Evolutionary conservation across 495 filamentous ascomycete genomes (phyloP), one percentile per base, ranked within the genome.

Genomic region (Rhizodiscina lignyota): DNA sequence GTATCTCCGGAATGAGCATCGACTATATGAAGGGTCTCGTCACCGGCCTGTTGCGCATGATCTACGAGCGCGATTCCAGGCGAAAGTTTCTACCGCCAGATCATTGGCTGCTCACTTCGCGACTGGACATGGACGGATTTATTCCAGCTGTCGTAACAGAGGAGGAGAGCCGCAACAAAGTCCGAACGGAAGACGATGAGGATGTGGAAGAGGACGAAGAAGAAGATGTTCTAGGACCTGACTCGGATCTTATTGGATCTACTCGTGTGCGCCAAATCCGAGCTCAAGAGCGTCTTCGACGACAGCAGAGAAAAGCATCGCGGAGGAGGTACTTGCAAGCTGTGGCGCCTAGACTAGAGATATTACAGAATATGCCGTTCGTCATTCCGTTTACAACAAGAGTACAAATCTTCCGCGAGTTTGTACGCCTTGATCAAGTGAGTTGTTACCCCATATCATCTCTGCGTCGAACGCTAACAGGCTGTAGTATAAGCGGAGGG

Each of bases 291-390:
- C 56, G 62, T 34, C 56, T 77, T 23, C 65, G 67, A 40, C 61
- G 66, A 20, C 61, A 69, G 33, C 77, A 79, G 51, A 68, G 70
- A 38, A 74, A 71, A 47, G 67, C 64, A 16, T 70, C 71, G 11
- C 63, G 75, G 4, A 66, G 73, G 32, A 72, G 77, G 39, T 64
- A 79, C 30, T 58, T 89, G 11, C 78, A 83, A 17, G 62, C 73
- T 17, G 73, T 91, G 22, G 79, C 78, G 1, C 86, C 91, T 1
- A 70, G 83, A 40, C 63, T 93, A 5, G 85, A 96, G 55, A 82
- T 99, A 11, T 58, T 99, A 21, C 75, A 83, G 31, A 86, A 96
- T 48, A 87, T 99, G 79, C 91, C 89, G 0, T 99, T 96, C 48
- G 80, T 87, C 44, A 91, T 96, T 35, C 89, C 89, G 0, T 99